These are phyloP conservation scores for Pseudopithomyces maydicus DNA, from an alignment of 2,329 filamentous ascomycete species.

Conservation along the genomic window DNA sequence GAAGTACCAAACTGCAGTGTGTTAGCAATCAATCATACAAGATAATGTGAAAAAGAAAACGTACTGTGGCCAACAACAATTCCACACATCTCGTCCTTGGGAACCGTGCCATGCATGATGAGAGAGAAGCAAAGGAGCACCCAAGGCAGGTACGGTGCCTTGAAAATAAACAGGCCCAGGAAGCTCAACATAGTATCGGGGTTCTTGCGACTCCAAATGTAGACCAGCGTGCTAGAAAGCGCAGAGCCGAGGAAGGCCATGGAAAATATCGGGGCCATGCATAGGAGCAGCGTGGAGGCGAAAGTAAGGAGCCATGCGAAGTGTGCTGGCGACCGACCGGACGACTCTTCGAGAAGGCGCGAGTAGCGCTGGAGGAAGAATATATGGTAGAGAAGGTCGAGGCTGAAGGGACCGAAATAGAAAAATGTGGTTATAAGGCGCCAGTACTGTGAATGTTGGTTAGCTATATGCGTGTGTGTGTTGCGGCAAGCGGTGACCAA, in stretches of 20 bases:
- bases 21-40: slow-evolving; percentile 15
- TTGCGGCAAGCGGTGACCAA: slow-evolving; percentile 50
- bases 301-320: slow-evolving; percentile 96
- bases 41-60: slow-evolving; percentile 16
- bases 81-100: slow-evolving; percentile 95
- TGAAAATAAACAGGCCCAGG: slow-evolving; percentile 86
- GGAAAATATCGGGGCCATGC: slow-evolving; percentile 82
- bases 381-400: slow-evolving; percentile 95
- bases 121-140: slow-evolving; percentile 92
- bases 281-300: slow-evolving; percentile 76
- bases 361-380: slow-evolving; percentile 98
- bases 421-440: slow-evolving; percentile 94
- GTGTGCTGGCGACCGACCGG: slow-evolving; percentile 86
- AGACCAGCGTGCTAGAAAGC: slow-evolving; percentile 89
- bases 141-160: slow-evolving; percentile 93
- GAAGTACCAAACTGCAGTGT: slow-evolving; percentile 81
- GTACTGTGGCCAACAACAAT: slow-evolving; percentile 84
- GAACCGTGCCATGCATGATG: slow-evolving; percentile 85
- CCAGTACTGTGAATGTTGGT: slow-evolving; percentile 75
- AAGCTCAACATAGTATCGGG: slow-evolving; percentile 87
- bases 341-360: slow-evolving; percentile 90
- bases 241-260: slow-evolving; percentile 95
- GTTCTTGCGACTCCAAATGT: slow-evolving; percentile 96
- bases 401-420: slow-evolving; percentile 92
- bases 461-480: slow-evolving; percentile 8